phyloP scores from a whole-genome alignment of 257 asterid species.

The Anisodus tanguticus region DNA sequence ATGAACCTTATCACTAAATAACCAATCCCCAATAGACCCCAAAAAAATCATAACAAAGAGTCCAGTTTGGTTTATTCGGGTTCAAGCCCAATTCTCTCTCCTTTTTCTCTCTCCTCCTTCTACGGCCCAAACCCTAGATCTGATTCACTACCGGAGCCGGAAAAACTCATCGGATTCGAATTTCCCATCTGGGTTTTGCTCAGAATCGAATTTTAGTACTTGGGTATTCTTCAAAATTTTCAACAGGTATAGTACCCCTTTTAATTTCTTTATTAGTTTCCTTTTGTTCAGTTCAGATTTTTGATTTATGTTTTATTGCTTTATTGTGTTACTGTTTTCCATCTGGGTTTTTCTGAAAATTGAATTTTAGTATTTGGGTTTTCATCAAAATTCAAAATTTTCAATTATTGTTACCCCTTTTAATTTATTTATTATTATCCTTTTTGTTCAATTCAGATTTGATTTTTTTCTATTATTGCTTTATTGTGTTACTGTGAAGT shows the following conservation, averaged over 20 bases:
- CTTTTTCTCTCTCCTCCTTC: conserved; percentile 39
- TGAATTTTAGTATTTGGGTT: neutral
- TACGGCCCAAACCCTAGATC: conserved; percentile 66
- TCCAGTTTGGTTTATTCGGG: conserved; percentile 57
- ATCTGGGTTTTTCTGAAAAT: neutral
- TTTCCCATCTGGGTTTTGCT: conserved; percentile 25
- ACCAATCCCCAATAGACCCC: conserved; percentile 32
- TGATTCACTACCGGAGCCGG: conserved; percentile 46
- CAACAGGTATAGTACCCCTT: conserved; percentile 14
- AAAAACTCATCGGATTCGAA: conserved; percentile 25
- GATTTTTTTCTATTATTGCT: neutral
- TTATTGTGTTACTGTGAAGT: too few relatives aligned
- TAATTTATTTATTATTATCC: neutral
- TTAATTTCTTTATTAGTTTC: too few relatives aligned
- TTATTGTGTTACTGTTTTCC: neutral
- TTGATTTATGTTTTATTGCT: neutral
- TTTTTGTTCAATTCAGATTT: neutral
- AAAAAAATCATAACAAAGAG: conserved; percentile 43
- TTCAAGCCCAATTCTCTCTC: conserved; percentile 71
- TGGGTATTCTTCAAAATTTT: neutral
- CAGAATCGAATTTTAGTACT: neutral
- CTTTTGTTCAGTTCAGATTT: neutral
- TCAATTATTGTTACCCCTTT: conserved; percentile 26
- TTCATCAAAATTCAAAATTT: neutral
- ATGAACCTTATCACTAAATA: conserved; percentile 46